phyloP scores from a whole-genome alignment of 2,329 filamentous ascomycete species.

The Diaporthe caulivora region DNA sequence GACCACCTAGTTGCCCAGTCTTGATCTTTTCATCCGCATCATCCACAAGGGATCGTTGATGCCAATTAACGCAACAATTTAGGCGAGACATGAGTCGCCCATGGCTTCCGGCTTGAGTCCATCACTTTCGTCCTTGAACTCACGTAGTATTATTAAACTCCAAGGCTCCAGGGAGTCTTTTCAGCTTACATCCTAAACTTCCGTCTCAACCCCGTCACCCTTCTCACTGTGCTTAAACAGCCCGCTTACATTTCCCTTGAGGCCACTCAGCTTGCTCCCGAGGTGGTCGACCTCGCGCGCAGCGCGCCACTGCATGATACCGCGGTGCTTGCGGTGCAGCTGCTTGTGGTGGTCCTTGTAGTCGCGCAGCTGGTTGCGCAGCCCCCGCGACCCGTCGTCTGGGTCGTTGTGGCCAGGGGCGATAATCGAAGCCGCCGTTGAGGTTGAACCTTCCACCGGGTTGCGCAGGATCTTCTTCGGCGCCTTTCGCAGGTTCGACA shows the following conservation, averaged over 20 bases:
- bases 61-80: neutral
- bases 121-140: neutral
- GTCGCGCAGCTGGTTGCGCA: constrained; percentile 66
- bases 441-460: constrained; percentile 34
- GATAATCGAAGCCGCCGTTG: constrained; percentile 39
- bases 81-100: neutral
- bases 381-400: constrained; percentile 59
- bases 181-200: constrained; percentile 62
- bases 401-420: constrained; percentile 50
- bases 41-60: neutral
- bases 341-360: constrained; percentile 71
- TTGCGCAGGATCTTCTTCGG: constrained; percentile 43
- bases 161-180: neutral
- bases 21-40: neutral
- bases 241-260: constrained; percentile 69
- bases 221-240: constrained; percentile 72
- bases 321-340: constrained; percentile 74
- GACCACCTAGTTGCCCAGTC: neutral
- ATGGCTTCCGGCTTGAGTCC: too few species aligned
- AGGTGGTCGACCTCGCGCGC: constrained; percentile 64
- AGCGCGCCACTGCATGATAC: constrained; percentile 80
- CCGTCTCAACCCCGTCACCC: constrained; percentile 74
- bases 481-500: constrained; percentile 49
- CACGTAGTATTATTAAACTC: neutral
- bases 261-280: constrained; percentile 64